phyloP scores from a whole-genome alignment of 192 early-diverging fungal species.

The Coemansia sp. region DNA sequence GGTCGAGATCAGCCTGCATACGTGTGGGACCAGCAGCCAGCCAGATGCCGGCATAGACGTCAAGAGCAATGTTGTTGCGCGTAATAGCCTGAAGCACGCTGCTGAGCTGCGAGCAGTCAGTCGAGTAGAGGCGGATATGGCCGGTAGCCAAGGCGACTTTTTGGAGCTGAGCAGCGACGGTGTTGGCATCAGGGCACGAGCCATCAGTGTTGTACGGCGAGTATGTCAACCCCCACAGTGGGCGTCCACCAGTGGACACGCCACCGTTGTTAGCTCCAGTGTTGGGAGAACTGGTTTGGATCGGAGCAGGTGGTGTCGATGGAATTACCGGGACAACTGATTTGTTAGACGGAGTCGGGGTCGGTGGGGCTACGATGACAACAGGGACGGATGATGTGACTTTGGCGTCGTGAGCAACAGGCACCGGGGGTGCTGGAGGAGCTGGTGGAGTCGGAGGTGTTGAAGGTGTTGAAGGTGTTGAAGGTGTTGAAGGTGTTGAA shows the following conservation, averaged over 20 bases:
- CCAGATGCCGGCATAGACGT: slow-evolving; percentile 52
- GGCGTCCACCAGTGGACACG: neutral
- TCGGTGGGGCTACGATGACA: neutral
- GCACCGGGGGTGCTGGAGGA: neutral
- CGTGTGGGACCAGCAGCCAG: slow-evolving; percentile 29
- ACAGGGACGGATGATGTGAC: neutral
- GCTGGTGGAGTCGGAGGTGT: neutral
- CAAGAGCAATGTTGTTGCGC: slow-evolving; percentile 26
- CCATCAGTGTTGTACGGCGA: slow-evolving; percentile 54
- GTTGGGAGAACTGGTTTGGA: neutral
- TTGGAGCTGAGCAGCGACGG: slow-evolving; percentile 34
- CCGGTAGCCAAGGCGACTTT: slow-evolving; percentile 30
- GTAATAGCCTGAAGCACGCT: slow-evolving; percentile 38
- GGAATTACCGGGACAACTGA: neutral
- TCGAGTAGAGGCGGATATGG: slow-evolving; percentile 54
- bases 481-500: neutral
- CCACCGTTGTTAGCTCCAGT: slow-evolving; percentile 4
- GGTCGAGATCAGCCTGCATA: slow-evolving; percentile 39
- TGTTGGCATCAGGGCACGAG: slow-evolving; percentile 38
- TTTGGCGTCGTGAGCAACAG: slow-evolving; percentile 11
- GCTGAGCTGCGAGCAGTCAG: slow-evolving; percentile 52
- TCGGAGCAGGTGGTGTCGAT: slow-evolving; percentile 2
- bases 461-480: neutral
- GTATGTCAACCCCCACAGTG: slow-evolving; percentile 50
- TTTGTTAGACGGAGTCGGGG: neutral